phyloP scores from a whole-genome alignment of 352 stramenopile species.

The Phytophthora pini region DNA sequence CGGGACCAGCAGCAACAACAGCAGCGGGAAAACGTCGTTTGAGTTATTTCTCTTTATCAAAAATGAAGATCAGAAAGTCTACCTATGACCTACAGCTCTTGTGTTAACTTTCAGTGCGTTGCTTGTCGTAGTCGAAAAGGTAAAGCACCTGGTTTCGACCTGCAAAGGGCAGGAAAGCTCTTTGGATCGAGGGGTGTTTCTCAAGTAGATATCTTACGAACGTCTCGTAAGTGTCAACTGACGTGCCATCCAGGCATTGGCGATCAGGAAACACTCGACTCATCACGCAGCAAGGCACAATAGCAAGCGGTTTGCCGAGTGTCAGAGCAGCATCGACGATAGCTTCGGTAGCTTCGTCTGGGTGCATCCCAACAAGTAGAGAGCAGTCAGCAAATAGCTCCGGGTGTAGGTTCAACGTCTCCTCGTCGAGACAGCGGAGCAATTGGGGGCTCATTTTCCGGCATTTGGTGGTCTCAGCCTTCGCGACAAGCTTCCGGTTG shows the following conservation, averaged over 20 bases:
- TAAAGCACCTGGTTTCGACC: conserved; percentile 89
- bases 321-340: conserved; percentile 93
- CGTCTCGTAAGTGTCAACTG: conserved; percentile 81
- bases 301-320: conserved; percentile 92
- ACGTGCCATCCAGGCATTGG: conserved; percentile 55
- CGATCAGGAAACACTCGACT: conserved; percentile 91
- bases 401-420: conserved; percentile 51
- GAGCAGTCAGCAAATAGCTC: conserved; percentile 83
- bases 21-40: conserved; percentile 8
- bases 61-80: conserved; percentile 2
- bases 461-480: conserved; percentile 32
- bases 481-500: conserved; percentile 70
- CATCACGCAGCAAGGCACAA: conserved; percentile 98
- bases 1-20: conserved; percentile 40
- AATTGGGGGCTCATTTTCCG: conserved; percentile 64
- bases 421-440: conserved; percentile 61
- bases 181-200: conserved; percentile 76
- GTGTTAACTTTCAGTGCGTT: conserved; percentile 8
- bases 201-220: conserved; percentile 85
- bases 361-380: conserved; percentile 94
- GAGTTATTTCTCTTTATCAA: background rate
- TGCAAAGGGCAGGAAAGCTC: conserved; percentile 75
- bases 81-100: conserved; percentile 3
- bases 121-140: conserved; percentile 61
- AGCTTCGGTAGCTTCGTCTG: conserved; percentile 95